These are phyloP conservation scores for Lagenidium sp. DNA, from an alignment of 352 stramenopile species.

Conservation along the genomic window DNA sequence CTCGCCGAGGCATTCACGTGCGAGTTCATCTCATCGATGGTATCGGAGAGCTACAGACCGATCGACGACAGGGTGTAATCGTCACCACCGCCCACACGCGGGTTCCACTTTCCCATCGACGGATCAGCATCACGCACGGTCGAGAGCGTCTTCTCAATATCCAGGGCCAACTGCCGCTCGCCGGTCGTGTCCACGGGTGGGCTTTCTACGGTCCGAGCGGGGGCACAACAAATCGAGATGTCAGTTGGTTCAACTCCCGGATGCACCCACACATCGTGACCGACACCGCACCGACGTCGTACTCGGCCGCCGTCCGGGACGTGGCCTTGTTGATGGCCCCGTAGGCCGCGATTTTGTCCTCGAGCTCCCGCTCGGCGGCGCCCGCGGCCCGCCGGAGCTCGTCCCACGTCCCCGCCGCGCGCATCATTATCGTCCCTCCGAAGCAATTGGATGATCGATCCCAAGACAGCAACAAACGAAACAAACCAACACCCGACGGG, in stretches of 20 bases:
- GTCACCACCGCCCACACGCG: too few relatives aligned
- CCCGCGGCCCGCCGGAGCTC: constrained; percentile 61
- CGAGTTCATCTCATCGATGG: constrained; percentile 82
- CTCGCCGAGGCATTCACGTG: constrained; percentile 55
- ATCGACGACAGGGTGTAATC: too few relatives aligned
- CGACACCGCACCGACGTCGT: constrained; percentile 49
- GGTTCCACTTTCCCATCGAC: too few relatives aligned
- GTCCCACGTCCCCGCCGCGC: constrained; percentile 60
- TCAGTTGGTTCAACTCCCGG: neutral
- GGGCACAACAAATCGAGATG: neutral
- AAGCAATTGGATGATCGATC: too few relatives aligned
- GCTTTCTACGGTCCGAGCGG: constrained; percentile 39
- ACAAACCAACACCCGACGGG: too few relatives aligned
- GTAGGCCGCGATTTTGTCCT: constrained; percentile 76
- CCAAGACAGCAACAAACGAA: too few relatives aligned
- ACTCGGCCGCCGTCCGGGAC: constrained; percentile 21
- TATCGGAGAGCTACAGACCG: constrained; percentile 75
- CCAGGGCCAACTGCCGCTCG: constrained; percentile 51
- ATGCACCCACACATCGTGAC: neutral
- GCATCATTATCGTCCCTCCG: constrained; percentile 52
- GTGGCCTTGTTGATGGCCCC: constrained; percentile 44
- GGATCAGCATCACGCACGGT: constrained; percentile 41
- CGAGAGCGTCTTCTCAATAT: constrained; percentile 72
- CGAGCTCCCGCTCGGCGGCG: constrained; percentile 61
- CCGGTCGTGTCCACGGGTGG: constrained; percentile 38